phyloP scores from a whole-genome alignment of 768 basidiomycete species.

The Mycena latifolia region DNA sequence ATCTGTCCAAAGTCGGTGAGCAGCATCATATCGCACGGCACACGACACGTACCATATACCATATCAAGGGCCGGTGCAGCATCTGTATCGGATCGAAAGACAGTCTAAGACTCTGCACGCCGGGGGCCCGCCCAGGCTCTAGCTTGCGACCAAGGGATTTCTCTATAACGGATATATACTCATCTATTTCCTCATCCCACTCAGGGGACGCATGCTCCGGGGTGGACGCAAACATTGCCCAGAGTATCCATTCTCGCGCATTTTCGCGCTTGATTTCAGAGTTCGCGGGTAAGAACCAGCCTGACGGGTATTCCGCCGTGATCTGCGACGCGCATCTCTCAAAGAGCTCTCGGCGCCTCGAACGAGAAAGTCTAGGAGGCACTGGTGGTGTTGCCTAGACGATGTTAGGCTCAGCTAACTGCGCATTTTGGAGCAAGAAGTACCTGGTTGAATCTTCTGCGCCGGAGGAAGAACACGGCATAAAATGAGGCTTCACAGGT shows the following conservation, averaged over 20 bases:
- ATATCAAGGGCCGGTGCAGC: constrained; percentile 70
- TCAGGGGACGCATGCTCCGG: constrained; percentile 44
- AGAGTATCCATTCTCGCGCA: constrained; percentile 71
- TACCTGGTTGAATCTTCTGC: constrained; percentile 60
- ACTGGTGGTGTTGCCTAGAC: constrained; percentile 47
- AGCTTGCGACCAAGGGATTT: constrained; percentile 53
- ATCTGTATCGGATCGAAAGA: constrained; percentile 69
- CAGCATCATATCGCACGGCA: background rate
- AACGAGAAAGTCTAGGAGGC: constrained; percentile 52
- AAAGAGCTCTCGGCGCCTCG: constrained; percentile 62
- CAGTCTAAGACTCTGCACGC: constrained; percentile 59
- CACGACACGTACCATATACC: constrained; percentile 65
- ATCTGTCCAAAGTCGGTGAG: constrained; percentile 53
- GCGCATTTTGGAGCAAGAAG: background rate
- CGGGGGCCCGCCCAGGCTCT: constrained; percentile 52
- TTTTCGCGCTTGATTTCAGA: constrained; percentile 58
- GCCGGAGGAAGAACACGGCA: constrained; percentile 61
- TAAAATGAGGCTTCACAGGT: constrained; percentile 63
- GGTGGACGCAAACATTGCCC: constrained; percentile 68
- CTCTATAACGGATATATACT: constrained; percentile 59
- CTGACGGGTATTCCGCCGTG: constrained; percentile 48
- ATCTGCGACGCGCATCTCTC: constrained; percentile 54
- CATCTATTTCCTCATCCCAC: constrained; percentile 65
- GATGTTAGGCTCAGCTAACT: background rate
- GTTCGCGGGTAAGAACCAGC: constrained; percentile 64